Evolutionary conservation across 169 alveolate genomes (phyloP).

Genomic region (Plasmodium knowlesi): DNA sequence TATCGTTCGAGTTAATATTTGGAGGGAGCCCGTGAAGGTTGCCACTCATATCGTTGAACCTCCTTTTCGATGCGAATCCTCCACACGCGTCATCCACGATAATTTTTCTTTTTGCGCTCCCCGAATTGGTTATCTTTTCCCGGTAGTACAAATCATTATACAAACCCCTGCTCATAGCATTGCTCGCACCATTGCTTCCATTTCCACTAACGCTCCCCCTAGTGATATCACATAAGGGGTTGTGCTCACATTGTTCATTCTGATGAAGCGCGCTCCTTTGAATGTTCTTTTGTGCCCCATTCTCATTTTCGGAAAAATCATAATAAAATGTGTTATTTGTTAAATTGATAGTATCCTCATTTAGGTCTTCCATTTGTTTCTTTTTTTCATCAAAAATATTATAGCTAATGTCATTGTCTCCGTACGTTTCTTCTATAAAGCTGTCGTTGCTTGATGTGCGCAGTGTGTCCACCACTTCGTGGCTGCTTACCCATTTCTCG

Average conservation of each 20-base stretch:
- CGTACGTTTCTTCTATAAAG: background rate
- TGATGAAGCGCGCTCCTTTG: background rate
- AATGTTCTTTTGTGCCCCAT: background rate
- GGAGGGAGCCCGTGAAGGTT: conserved; percentile 12
- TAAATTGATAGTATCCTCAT: conserved; percentile 10
- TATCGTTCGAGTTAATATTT: background rate
- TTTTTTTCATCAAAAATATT: background rate
- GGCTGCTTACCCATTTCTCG: conserved; percentile 48
- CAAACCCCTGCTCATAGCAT: background rate
- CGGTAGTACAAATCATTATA: conserved; percentile 5
- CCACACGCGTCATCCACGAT: background rate
- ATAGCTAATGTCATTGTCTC: background rate
- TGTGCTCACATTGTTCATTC: background rate
- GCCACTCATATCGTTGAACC: background rate
- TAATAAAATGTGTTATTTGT: conserved; percentile 45
- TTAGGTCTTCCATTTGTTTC: background rate
- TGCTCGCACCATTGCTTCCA: background rate
- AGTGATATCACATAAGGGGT: background rate
- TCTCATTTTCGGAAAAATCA: conserved; percentile 51
- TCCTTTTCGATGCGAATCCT: background rate
- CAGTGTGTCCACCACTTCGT: conserved; percentile 17
- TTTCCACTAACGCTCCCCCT: background rate
- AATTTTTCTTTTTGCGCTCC: background rate
- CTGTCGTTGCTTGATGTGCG: conserved; percentile 1
- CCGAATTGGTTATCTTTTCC: background rate